A percentile compares a stretch with the other conserved stretches of the same genome.
These are phyloP conservation scores for Raphidocelis subcapitata DNA, from an alignment of 139 green algal species.

Conservation along the genomic window DNA sequence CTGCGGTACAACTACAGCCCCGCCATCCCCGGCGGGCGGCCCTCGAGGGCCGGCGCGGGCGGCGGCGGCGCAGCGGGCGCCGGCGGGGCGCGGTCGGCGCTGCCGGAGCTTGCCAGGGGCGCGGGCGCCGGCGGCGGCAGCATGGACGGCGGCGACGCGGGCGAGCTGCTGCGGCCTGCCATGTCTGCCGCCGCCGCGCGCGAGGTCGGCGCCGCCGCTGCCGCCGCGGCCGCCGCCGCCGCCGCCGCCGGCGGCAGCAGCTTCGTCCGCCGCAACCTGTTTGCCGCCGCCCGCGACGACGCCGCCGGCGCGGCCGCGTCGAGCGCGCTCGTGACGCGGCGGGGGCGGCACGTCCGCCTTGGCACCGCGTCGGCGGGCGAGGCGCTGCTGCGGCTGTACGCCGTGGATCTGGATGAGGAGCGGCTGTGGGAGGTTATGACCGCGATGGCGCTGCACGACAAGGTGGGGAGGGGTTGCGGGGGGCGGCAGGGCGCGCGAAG, in stretches of 20 bases:
- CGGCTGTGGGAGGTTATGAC: conserved; percentile 51
- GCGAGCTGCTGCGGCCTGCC: too few relatives aligned
- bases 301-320: neutral
- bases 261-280: too few relatives aligned
- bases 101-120: neutral
- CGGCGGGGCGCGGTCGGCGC: neutral
- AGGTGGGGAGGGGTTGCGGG: neutral
- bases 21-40: conserved; percentile 11
- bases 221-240: too few relatives aligned
- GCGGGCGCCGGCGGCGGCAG: too few relatives aligned
- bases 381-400: conserved; percentile 33
- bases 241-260: too few relatives aligned
- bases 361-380: neutral
- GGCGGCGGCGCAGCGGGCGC: too few relatives aligned
- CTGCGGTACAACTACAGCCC: conserved; percentile 44
- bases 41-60: too few relatives aligned
- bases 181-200: too few relatives aligned
- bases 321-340: neutral
- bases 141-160: too few relatives aligned
- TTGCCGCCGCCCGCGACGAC: too few relatives aligned
- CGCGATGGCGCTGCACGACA: conserved; percentile 24
- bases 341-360: conserved; percentile 9
- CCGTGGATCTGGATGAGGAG: conserved; percentile 41
- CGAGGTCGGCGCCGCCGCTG: too few relatives aligned
- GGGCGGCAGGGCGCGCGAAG: neutral